Evolutionary conservation across 169 alveolate species (phyloP).

Genomic region (Plasmodium knowlesi): DNA sequence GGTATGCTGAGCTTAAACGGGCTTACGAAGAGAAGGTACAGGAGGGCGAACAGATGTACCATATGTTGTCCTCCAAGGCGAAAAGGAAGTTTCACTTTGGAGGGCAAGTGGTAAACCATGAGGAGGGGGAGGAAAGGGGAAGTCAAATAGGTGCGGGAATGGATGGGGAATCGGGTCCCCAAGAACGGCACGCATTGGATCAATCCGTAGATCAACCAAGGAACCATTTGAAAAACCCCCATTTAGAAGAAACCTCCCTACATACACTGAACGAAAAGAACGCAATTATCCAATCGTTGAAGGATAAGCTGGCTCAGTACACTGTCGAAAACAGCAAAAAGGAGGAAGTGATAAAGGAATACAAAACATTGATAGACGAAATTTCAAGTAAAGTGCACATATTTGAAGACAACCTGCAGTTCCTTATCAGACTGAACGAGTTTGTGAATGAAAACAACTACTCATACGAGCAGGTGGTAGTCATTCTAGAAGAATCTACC

Average conservation of each 20-base stretch:
- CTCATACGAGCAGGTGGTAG: conserved; percentile 21
- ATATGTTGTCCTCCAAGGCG: conserved; percentile 9
- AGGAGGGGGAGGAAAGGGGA: neutral
- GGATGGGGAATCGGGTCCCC: neutral
- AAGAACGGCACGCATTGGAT: neutral
- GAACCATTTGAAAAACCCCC: neutral
- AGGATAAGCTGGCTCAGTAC: conserved; percentile 13
- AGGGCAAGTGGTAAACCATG: neutral
- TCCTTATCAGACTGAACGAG: conserved; percentile 33
- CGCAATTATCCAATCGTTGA: conserved; percentile 23
- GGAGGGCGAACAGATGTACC: conserved; percentile 16
- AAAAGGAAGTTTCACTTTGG: conserved; percentile 25
- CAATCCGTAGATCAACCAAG: neutral
- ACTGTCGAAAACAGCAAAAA: conserved; percentile 26
- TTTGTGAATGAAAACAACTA: conserved; percentile 32
- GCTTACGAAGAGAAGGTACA: conserved; percentile 22
- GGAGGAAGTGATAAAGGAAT: conserved; percentile 35
- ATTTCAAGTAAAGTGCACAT: conserved; percentile 36
- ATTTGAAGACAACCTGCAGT: conserved; percentile 58
- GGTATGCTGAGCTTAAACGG: conserved; percentile 41
- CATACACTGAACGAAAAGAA: conserved; percentile 31
- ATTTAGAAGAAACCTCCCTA: neutral
- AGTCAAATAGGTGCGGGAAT: neutral
- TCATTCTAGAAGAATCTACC: conserved; percentile 11
- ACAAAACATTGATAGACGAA: conserved; percentile 18